Percentiles rank a stretch among this genome's conserved stretches.
These are phyloP conservation scores for Pythium periplocum DNA, from an alignment of 352 stramenopile genomes.

Conservation along the genomic window DNA sequence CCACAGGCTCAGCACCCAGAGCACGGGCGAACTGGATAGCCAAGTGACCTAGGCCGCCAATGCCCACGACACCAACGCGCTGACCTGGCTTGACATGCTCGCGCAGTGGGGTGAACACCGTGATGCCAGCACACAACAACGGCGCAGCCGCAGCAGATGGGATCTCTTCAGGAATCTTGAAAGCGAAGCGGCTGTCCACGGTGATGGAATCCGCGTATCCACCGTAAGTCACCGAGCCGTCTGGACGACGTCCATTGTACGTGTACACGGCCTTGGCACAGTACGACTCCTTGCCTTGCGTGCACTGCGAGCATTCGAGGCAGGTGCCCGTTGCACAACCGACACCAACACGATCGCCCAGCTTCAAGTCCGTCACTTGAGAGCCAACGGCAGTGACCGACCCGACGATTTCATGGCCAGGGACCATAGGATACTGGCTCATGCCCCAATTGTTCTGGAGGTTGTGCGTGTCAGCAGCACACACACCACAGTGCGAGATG, in stretches of 20 bases:
- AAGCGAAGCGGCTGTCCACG: conserved; percentile 3
- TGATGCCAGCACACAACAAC: too few species aligned
- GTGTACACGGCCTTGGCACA: conserved; percentile 8
- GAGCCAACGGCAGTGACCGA: background rate
- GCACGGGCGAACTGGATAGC: conserved; percentile 48
- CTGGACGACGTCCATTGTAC: conserved; percentile 8
- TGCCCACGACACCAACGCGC: too few species aligned
- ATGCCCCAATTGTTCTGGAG: conserved; percentile 11
- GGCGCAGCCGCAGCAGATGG: too few species aligned
- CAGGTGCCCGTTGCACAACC: background rate
- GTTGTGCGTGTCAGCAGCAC: conserved; percentile 22
- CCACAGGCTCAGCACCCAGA: conserved; percentile 30
- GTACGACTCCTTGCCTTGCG: conserved; percentile 17
- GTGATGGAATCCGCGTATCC: too few species aligned
- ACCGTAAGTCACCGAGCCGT: conserved; percentile 11
- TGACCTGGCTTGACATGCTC: conserved; percentile 15
- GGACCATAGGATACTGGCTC: conserved; percentile 12
- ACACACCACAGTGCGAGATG: conserved; percentile 4
- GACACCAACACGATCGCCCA: conserved; percentile 6
- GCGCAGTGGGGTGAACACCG: conserved; percentile 39
- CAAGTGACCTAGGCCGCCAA: too few species aligned
- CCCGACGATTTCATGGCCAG: conserved; percentile 23
- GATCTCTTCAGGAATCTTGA: conserved; percentile 12
- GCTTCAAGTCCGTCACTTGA: background rate
- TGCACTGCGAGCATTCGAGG: too few species aligned